Conservation (phyloP, 2,329 filamentous ascomycete genomes). For the Trichoderma polysporum region DNA sequence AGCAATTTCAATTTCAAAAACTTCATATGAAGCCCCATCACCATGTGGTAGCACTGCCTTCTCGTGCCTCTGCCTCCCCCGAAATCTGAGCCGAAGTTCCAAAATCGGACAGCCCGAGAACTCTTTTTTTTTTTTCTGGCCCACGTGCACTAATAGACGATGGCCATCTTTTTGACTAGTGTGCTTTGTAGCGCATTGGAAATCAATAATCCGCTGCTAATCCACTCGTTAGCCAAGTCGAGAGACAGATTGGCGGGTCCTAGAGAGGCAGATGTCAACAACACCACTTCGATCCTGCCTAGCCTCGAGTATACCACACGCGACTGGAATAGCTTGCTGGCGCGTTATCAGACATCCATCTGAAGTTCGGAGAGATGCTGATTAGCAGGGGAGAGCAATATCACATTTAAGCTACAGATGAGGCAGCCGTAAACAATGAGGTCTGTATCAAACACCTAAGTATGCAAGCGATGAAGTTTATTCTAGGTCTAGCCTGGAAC, state of each 20-base stretch:
- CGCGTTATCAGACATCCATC: background rate
- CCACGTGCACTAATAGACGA: background rate
- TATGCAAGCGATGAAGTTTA: conserved; percentile 2
- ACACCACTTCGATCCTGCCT: too few relatives aligned
- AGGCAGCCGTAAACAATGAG: background rate
- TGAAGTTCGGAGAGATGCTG: background rate
- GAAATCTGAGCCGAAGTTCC: background rate
- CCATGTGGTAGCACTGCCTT: background rate
- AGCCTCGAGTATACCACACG: too few relatives aligned
- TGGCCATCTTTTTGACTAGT: background rate
- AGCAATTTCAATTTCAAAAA: background rate
- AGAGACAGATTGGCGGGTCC: background rate
- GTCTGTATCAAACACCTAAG: background rate
- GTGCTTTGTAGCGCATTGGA: background rate
- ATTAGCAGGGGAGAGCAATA: background rate
- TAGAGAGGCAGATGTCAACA: background rate
- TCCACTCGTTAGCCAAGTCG: background rate
- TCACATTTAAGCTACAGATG: background rate
- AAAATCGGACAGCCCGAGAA: background rate
- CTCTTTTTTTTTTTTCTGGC: background rate
- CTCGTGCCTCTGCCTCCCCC: background rate
- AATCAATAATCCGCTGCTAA: background rate
- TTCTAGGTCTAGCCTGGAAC: background rate
- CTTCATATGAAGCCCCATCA: conserved; percentile 5
- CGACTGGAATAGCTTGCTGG: background rate